A percentile compares a stretch with the other conserved stretches of the same genome.
These are phyloP conservation scores for Septoria linicola DNA, from an alignment of 2,329 filamentous ascomycete genomes.

Conservation along the genomic window DNA sequence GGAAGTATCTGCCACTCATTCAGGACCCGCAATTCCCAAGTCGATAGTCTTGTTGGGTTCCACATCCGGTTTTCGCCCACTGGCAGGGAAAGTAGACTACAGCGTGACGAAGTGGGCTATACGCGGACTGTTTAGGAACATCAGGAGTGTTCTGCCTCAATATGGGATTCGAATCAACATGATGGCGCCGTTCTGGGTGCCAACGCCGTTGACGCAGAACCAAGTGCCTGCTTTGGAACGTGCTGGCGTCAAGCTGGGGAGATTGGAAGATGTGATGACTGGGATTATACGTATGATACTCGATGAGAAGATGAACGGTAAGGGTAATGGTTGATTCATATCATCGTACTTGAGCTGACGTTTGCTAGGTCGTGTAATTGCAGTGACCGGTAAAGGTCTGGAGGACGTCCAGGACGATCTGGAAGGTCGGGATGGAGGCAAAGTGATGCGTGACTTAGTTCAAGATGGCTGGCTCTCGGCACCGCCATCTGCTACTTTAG, in stretches of 20 bases:
- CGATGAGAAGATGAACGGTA: constrained; percentile 2
- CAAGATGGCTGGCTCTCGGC: neutral
- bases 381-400: constrained; percentile 2
- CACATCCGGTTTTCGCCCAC: neutral
- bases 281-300: constrained; percentile 1
- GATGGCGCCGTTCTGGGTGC: constrained; percentile 6
- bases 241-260: neutral
- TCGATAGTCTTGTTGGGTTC: constrained; percentile 1
- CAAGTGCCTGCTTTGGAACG: neutral
- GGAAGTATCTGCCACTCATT: no score
- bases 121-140: neutral
- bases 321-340: neutral
- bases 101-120: constrained; percentile 5
- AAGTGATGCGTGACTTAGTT: neutral
- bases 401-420: constrained; percentile 2
- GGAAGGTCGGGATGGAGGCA: neutral
- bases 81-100: constrained; percentile 1
- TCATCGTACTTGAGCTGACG: neutral
- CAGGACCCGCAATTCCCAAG: neutral
- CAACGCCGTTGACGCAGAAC: neutral
- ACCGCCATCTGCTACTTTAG: neutral
- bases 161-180: constrained; percentile 3
- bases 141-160: neutral
- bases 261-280: neutral
- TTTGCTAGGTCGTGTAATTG: neutral